Evolutionary conservation across 805 yeast species (phyloP).

Genomic region (Pichia manshurica): DNA sequence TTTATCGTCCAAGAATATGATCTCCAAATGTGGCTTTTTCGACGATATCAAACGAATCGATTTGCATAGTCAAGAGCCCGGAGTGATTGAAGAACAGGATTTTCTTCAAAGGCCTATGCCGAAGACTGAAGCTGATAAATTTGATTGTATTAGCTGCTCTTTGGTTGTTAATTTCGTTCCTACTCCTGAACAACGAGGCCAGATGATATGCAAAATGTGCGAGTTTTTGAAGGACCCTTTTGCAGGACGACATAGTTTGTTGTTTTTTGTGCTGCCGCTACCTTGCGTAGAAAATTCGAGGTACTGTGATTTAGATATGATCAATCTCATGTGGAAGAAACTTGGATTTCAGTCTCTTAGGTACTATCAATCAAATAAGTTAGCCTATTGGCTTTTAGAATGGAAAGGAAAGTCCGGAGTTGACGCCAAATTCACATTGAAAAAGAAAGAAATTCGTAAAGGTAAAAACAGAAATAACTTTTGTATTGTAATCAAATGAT

Average conservation of each 20-base stretch:
- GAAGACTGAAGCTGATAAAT: conserved; percentile 36
- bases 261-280: conserved; percentile 80
- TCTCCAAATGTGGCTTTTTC: conserved; percentile 55
- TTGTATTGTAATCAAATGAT: conserved; percentile 37
- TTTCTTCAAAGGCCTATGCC: conserved; percentile 77
- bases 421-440: conserved; percentile 18
- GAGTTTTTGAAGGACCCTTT: conserved; percentile 44
- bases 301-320: conserved; percentile 40
- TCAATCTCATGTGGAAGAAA: conserved; percentile 27
- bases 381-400: conserved; percentile 65
- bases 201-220: conserved; percentile 61
- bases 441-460: conserved; percentile 46
- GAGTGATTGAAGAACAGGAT: conserved; percentile 63
- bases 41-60: conserved; percentile 60
- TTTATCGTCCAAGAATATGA: conserved; percentile 58
- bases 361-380: conserved; percentile 58
- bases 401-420: conserved; percentile 34
- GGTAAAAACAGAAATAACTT: conserved; percentile 70
- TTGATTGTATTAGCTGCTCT: conserved; percentile 72
- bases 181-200: conserved; percentile 61
- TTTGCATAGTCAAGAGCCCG: conserved; percentile 70
- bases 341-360: conserved; percentile 54
- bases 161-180: conserved; percentile 88
- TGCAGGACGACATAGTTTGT: conserved; percentile 26
- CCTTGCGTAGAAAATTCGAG: conserved; percentile 85